Base-by-base conservation (phyloP, 2,329 filamentous ascomycete species). In the Alternaria conjuncta region DNA sequence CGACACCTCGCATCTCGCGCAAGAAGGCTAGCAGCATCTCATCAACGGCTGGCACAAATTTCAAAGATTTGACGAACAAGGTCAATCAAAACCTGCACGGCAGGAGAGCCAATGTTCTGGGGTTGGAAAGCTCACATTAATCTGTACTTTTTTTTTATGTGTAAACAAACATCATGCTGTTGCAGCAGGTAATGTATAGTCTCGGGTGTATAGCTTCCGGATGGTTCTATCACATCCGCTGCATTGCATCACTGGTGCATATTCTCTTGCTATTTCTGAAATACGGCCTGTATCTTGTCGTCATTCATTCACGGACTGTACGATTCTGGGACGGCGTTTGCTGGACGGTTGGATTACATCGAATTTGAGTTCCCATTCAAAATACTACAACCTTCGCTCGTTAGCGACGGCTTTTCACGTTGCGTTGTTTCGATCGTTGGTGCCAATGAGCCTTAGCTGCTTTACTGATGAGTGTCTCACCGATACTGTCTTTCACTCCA, bases 41-140 rank as follows among this genome's bases (percentile, higher is more conserved):
- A 47, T 77, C 77, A 5, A 71, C 78, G 4, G 76, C 78, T 10
- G 77, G 77, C 15, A 82, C 80, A 49, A 82, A 80, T 54, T 73
- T 83, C 65, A 83, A 83, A 71, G 82, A 81, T 20, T 70, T 84
- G 43, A 77, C 81, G 32, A 82, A 82, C 64, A 80, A 81, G 65
- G 80, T 84, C 47, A 82, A 82, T 56, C 81, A 82, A 63, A 82
- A 81, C 56, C 69, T 84, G 21, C 82, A 84, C 45, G 82, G 82
- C 32, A 79, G 80, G 63, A 79, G 80, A 28, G 82, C 80, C 12
- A 82, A 82, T 56, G 81, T 84, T 55, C 72, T 84, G 43, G 81
- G 82, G 7, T 76, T 84, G 45, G 82, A 84, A 65, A 83, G 80
- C 66, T 77, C 75, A 53, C 77, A 79, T 65, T 82, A 65, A 74